Evolutionary conservation across 2,329 filamentous ascomycete species (phyloP), one percentile per base, ranked within the genome.

Genomic region (Macrophomina phaseolina): DNA sequence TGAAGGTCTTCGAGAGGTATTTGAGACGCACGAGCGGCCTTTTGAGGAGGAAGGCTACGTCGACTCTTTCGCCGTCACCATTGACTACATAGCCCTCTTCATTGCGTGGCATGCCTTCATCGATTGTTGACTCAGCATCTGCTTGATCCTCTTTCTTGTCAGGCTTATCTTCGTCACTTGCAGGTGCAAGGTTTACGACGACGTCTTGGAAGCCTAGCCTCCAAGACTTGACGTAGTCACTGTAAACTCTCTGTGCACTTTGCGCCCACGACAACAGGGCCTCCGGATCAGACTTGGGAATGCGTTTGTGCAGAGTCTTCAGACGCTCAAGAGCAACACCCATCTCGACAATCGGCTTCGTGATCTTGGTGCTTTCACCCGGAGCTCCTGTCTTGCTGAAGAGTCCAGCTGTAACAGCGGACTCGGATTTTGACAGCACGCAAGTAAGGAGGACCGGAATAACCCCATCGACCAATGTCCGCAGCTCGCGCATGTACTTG

Each of bases 201-300:
- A 99, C 88, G 75, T 97, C 94, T 73, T 97, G 91, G 78, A 98
- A 99, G 0, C 95, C 95, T 56, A 98, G 85, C 36, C 93, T 87
- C 95, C 95, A 99, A 7, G 91, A 89, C 74, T 89, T 88, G 38
- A 98, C 84, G 76, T 98, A 99, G 73, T 92, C 90, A 68, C 89
- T 85, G 76, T 99, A 99, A 9, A 94, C 86, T 65, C 89, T 88
- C 53, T 91, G 87, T 0, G 92, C 89, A 23, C 87, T 88, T 66
- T 93, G 87, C 1, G 94, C 91, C 95, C 95, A 99, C 48, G 84
- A 85, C 9, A 96, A 83, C 63, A 99, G 84, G 14, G 87, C 85
- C 67, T 91, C 86, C 1, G 91, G 81, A 70, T 95, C 89, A 28
- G 89, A 84, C 61, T 91, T 83, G 0, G 94, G 93, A 16, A 96